Percentiles rank a stretch among this genome's conserved stretches.
These are phyloP conservation scores for Lagenidium sp. DNA, from an alignment of 352 stramenopile species.

Conservation along the genomic window DNA sequence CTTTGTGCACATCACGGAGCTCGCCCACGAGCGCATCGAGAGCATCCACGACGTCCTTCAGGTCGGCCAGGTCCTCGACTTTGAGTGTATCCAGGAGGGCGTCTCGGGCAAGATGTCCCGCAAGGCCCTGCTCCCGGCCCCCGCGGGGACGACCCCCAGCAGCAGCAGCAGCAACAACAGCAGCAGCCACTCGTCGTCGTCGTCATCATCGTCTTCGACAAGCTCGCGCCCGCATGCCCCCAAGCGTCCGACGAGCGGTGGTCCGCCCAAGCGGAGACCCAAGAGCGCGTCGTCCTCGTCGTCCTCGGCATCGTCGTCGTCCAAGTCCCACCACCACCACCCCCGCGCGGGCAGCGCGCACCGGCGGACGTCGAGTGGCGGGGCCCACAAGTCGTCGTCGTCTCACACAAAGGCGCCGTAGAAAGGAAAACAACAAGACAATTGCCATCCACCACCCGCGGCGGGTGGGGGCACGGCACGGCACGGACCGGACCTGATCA, in stretches of 20 bases:
- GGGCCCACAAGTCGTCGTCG: too few relatives aligned
- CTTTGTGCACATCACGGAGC: conserved; percentile 93
- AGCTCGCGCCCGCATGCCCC: background rate
- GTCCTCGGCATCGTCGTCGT: too few relatives aligned
- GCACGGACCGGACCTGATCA: too few relatives aligned
- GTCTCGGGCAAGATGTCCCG: conserved; percentile 77
- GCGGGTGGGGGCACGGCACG: too few relatives aligned
- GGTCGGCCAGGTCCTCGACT: conserved; percentile 68
- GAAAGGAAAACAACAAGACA: too few relatives aligned
- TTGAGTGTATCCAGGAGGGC: conserved; percentile 70
- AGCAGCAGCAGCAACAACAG: background rate
- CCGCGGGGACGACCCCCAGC: background rate
- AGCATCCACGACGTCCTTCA: conserved; percentile 57
- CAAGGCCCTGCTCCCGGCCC: conserved; percentile 34
- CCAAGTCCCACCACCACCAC: too few relatives aligned
- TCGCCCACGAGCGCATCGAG: conserved; percentile 55
- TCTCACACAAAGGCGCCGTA: too few relatives aligned
- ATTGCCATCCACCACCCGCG: too few relatives aligned
- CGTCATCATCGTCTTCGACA: background rate
- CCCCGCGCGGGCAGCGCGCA: conserved; percentile 1
- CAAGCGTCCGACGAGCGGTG: conserved; percentile 11
- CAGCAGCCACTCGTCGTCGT: background rate
- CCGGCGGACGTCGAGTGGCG: too few relatives aligned
- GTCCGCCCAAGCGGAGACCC: conserved; percentile 12
- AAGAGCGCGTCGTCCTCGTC: too few relatives aligned